Base-by-base conservation (phyloP, 192 early-diverging fungal genomes). In the Coemansia sp. region DNA sequence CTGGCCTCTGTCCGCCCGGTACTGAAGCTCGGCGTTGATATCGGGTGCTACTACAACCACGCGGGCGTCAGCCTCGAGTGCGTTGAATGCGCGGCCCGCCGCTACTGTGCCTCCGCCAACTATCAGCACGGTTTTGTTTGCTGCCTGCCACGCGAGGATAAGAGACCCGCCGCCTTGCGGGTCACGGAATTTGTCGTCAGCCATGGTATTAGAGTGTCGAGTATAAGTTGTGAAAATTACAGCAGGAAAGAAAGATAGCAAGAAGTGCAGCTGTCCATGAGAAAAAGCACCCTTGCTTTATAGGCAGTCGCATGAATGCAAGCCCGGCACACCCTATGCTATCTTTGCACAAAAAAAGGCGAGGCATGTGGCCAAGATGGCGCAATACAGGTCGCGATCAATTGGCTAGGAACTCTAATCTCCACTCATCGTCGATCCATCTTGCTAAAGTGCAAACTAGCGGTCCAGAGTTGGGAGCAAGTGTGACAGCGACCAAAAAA, bases 81-180 rank as follows among this genome's bases (percentile, higher is more conserved):
- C 87, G 34, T 88, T 90, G 65, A 93, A 88, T 14, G 93, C 91
- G 36, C 95, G 90, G 26, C 87, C 86, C 11, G 90, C 89, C 5
- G 95, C 93, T 20, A 95, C 92, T 63, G 87, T 82, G 5, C 91
- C 92, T 43, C 94, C 94, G 39, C 95, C 95, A 2, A 97, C 91
- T 55, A 97, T 88, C n/a, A 97, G 76, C 33, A 95, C 88, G n/a
- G 88, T 79, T 64, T 88, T 89, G 0, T 77, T 71, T 56, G 83
- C 85, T 43, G 89, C 87, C 64, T 92, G 89, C 85, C 88, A 95
- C 45, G 91, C 94, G 0, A 96, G 84, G 24, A 97, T 79, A 20
- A 97, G 83, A 2, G 93, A 95, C 1, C 88, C 93, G 1, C 91
- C 91, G 43, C 84, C 80, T 40, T 72, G 76, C 3, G 81, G 81